Percentiles rank a stretch among this genome's conserved stretches.
Conservation (phyloP, 2,329 filamentous ascomycete genomes). For the Ophiostoma tasmaniense region DNA sequence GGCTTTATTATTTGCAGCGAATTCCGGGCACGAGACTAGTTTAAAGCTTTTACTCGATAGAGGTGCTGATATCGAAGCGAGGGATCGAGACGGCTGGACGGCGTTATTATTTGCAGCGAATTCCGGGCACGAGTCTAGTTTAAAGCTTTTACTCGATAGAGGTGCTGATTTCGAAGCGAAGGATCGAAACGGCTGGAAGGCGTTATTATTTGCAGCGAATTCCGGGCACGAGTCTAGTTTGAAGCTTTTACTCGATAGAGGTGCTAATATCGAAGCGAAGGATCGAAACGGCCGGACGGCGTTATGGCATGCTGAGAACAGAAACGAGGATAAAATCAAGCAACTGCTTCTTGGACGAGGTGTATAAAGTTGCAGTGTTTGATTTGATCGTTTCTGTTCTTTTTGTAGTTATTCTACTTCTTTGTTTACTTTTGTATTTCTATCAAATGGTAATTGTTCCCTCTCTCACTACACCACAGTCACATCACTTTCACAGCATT, state of each 20-base stretch:
- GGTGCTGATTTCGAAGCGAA: not conserved
- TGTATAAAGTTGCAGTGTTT: no score
- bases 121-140: not conserved
- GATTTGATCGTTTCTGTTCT: no score
- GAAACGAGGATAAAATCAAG: no score
- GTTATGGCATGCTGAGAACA: not conserved
- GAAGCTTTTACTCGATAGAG: no score
- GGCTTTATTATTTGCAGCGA: not conserved
- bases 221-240: not conserved
- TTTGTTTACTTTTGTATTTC: no score
- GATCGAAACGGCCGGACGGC: no score
- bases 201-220: not conserved
- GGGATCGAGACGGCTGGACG: not conserved
- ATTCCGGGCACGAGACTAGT: not conserved
- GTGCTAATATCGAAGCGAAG: no score
- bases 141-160: not conserved
- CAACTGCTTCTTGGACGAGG: no score
- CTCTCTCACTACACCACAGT: no score
- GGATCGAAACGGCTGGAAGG: not conserved
- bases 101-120: not conserved
- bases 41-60: not conserved
- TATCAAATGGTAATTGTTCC: no score
- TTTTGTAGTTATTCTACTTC: no score
- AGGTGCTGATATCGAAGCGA: not conserved
- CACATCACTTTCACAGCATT: no score